Evolutionary conservation across 1,139 yeast genomes (phyloP), one percentile per base, ranked within the genome.

Genomic region (Hemisphaericaspora subhashii): DNA sequence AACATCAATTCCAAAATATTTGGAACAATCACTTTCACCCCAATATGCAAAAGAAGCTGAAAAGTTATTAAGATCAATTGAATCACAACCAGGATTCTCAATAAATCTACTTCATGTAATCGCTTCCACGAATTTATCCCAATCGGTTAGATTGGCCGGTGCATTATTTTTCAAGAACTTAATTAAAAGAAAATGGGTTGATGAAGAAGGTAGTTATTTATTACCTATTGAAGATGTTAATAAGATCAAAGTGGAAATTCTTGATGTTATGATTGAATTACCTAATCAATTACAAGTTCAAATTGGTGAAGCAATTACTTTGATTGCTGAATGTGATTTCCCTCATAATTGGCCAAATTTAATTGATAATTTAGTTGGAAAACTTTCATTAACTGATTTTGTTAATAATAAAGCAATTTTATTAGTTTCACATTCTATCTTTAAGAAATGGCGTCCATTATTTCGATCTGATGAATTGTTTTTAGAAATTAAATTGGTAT

Each of bases 281-380:
- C 96, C 97, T 11, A 68, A 65, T 44, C 74, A 77, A 36, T 67
- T 92, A 42, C 97, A 92, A 58, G 72, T 83, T 14, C 99, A 94
- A 65, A 77, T 94, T 40, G 98, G 98, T 40, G 98, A 94, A 60
- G 83, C 96, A 3, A 83, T 92, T 41, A 82, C 96, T 16, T 72
- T 87, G 39, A 92, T 94, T 55, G 98, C 99, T 3, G 97, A 90
- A 57, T 82, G 89, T 43, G 99, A 94, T 58, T 94, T 94, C 66
- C 98, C 98, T 1, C 84, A 84, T 35, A 71, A 81, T 41, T 94
- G 99, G 99, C 78, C 80, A 3, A 74, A 77, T 39, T 72, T 94
- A 44, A 74, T 94, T 26, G 92, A 89, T 47, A 84, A 82, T 42
- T 71, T 94, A 45, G 87, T 89, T 1, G 56, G 72, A 1, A 82